Conservation (phyloP, 1,284 basidiomycete species). For the Ganoderma boninense region DNA sequence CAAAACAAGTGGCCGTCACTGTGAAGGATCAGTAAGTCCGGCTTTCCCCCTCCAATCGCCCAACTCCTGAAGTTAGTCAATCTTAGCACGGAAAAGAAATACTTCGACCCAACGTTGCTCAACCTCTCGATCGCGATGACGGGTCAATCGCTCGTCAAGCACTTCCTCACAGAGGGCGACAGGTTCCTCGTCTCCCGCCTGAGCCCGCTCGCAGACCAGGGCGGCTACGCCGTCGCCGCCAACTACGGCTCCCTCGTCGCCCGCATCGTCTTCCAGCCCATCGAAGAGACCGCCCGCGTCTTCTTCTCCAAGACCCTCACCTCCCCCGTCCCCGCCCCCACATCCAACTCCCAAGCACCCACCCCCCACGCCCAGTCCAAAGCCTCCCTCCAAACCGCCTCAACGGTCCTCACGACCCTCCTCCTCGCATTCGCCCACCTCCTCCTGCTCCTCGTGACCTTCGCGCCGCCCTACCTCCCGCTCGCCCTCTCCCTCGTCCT, state of each 20-base stretch:
- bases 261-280: conserved; percentile 90
- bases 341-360: conserved; percentile 5
- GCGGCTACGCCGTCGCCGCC: conserved; percentile 92
- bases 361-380: conserved; percentile 28
- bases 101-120: conserved; percentile 62
- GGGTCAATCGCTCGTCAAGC: conserved; percentile 89
- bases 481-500: conserved; percentile 76
- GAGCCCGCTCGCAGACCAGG: conserved; percentile 87
- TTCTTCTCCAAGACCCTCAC: conserved; percentile 83
- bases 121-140: conserved; percentile 83
- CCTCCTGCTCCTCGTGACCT: conserved; percentile 75
- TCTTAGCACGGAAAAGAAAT: conserved; percentile 35
- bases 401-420: conserved; percentile 49
- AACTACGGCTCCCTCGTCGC: conserved; percentile 95
- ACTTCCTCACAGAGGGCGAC: conserved; percentile 95
- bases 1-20: conserved; percentile 32
- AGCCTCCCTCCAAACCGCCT: conserved; percentile 38
- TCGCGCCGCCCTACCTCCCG: conserved; percentile 79
- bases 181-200: conserved; percentile 88
- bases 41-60: not conserved
- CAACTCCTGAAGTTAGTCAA: not conserved
- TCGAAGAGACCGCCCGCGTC: conserved; percentile 89
- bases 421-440: conserved; percentile 80
- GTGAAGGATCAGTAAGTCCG: conserved; percentile 43
- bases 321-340: not conserved